Conservation (phyloP, 257 asterid genomes). For the Datura wrightii region DNA sequence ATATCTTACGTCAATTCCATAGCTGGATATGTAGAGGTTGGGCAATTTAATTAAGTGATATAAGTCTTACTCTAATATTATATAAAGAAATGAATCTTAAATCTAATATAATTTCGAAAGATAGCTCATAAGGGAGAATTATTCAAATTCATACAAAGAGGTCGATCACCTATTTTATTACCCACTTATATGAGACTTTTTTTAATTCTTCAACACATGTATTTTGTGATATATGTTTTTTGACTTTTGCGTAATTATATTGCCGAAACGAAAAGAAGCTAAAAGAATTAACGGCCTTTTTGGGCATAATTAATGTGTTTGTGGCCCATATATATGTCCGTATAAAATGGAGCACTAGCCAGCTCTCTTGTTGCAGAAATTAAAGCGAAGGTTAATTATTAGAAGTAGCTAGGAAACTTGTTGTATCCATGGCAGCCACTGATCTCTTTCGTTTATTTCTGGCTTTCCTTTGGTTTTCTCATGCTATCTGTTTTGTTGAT, state of each 20-base stretch:
- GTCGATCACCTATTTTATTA: too few species aligned
- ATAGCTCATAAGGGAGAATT: too few species aligned
- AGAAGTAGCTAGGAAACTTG: background rate
- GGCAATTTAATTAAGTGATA: too few species aligned
- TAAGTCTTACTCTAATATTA: too few species aligned
- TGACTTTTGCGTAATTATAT: conserved; percentile 40
- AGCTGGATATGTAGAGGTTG: too few species aligned
- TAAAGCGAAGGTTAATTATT: background rate
- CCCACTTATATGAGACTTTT: too few species aligned
- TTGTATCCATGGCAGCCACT: conserved; percentile 51
- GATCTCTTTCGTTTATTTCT: conserved; percentile 39
- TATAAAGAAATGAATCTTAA: too few species aligned
- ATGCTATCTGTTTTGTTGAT: conserved; percentile 42
- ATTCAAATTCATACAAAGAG: too few species aligned
- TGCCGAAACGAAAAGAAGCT: conserved; percentile 39
- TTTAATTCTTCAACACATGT: too few species aligned
- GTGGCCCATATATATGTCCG: conserved; percentile 35
- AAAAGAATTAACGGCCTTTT: background rate
- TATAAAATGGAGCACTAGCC: conserved; percentile 44
- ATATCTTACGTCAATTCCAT: too few species aligned
- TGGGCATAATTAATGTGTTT: conserved; percentile 26
- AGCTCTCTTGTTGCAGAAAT: background rate
- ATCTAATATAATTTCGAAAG: too few species aligned
- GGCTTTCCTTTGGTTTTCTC: conserved; percentile 51
- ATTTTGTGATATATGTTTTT: conserved; percentile 30